A percentile compares a stretch with the other conserved stretches of the same genome.
Conservation (phyloP, 1,139 yeast genomes). For the Yarrowia galli region DNA sequence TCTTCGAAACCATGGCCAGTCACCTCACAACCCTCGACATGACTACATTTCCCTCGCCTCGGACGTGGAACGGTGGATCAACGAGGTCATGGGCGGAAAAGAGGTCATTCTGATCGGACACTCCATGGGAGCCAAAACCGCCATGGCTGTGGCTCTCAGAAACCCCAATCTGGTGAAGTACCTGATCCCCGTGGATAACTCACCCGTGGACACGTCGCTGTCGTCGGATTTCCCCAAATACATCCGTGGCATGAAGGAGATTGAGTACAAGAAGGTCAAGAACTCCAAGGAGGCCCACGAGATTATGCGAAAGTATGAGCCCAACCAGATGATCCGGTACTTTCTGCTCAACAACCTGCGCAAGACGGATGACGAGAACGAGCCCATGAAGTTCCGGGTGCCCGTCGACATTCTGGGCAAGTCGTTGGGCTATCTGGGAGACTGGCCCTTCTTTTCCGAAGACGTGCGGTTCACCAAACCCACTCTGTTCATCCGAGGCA, state of each 20-base stretch:
- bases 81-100: constrained; percentile 46
- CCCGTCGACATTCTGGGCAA: constrained; percentile 75
- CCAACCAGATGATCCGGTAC: constrained; percentile 68
- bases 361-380: constrained; percentile 50
- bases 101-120: constrained; percentile 81
- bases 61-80: constrained; percentile 77
- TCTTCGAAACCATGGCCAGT: constrained; percentile 88
- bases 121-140: constrained; percentile 97
- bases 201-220: constrained; percentile 75
- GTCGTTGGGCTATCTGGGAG: constrained; percentile 63
- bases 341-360: constrained; percentile 77
- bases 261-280: constrained; percentile 54
- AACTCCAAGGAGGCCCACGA: constrained; percentile 73
- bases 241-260: constrained; percentile 65
- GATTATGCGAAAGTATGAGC: constrained; percentile 68
- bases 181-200: constrained; percentile 84
- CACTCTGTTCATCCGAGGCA: constrained; percentile 78
- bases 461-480: constrained; percentile 72
- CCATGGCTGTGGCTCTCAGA: constrained; percentile 83
- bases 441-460: constrained; percentile 75
- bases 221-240: constrained; percentile 71
- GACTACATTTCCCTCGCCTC: constrained; percentile 85
- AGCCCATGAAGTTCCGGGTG: constrained; percentile 57
- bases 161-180: constrained; percentile 69
- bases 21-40: constrained; percentile 74